Evolutionary conservation across 2,329 filamentous ascomycete genomes (phyloP).

Genomic region (Colletotrichum viniferum): DNA sequence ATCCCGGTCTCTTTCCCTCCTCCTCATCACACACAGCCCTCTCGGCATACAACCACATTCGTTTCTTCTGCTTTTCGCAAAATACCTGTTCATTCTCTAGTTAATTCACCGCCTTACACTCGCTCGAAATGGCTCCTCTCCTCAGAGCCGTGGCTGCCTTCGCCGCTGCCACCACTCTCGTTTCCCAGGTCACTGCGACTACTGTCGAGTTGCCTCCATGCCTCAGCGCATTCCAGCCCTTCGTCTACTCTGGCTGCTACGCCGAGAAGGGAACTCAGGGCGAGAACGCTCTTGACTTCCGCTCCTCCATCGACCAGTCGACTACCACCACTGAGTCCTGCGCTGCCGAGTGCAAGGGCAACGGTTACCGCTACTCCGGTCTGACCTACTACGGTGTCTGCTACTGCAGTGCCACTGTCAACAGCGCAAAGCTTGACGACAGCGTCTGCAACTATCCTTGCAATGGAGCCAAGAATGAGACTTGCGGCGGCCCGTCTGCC

Average conservation of each 20-base stretch:
- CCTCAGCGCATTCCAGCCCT: constrained; percentile 48
- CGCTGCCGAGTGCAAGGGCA: constrained; percentile 54
- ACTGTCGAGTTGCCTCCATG: constrained; percentile 51
- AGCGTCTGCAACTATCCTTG: constrained; percentile 63
- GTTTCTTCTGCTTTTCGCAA: constrained; percentile 25
- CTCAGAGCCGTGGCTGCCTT: constrained; percentile 37
- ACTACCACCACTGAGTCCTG: constrained; percentile 53
- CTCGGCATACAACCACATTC: constrained; percentile 4
- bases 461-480: constrained; percentile 47
- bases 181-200: constrained; percentile 41
- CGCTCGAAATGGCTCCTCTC: constrained; percentile 36
- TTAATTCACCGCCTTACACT: constrained; percentile 27
- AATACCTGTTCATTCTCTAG: constrained; percentile 20
- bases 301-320: constrained; percentile 39
- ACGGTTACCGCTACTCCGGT: constrained; percentile 55
- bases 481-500: constrained; percentile 50
- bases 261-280: constrained; percentile 33
- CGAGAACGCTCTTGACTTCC: constrained; percentile 42
- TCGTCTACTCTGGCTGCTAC: constrained; percentile 54
- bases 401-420: constrained; percentile 56
- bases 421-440: constrained; percentile 55
- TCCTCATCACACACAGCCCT: constrained; percentile 13
- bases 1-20: background rate
- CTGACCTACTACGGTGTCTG: constrained; percentile 57
- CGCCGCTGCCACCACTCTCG: constrained; percentile 40